Conservation (phyloP, 2,329 filamentous ascomycete species). For the Trichophyton verrucosum region DNA sequence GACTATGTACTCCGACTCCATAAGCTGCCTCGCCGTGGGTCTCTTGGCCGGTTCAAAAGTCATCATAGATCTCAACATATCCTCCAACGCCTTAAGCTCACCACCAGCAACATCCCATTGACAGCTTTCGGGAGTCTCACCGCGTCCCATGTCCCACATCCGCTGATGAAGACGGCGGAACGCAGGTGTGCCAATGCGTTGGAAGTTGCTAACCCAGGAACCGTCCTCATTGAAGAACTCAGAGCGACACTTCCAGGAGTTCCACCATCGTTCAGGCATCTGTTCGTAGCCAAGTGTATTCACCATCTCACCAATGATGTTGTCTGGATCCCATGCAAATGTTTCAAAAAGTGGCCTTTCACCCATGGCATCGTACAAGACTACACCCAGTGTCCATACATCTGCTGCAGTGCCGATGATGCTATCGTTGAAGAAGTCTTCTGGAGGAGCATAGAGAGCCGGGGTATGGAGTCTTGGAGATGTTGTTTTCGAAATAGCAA, state of each 20-base stretch:
- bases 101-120: conserved; percentile 18
- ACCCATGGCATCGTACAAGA: conserved; percentile 15
- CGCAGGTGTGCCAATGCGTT: conserved; percentile 13
- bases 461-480: conserved; percentile 16
- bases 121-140: conserved; percentile 15
- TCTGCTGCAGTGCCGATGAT: conserved; percentile 14
- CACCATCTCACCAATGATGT: conserved; percentile 17
- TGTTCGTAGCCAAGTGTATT: conserved; percentile 14
- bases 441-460: conserved; percentile 15
- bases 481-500: conserved; percentile 14
- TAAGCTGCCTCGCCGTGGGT: conserved; percentile 13
- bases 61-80: conserved; percentile 16
- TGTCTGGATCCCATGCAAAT: conserved; percentile 15
- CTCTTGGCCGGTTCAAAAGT: conserved; percentile 15
- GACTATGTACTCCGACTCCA: conserved; percentile 14
- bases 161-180: conserved; percentile 12
- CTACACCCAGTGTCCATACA: conserved; percentile 16
- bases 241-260: conserved; percentile 13
- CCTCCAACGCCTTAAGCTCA: conserved; percentile 15
- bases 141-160: conserved; percentile 16
- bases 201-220: conserved; percentile 14
- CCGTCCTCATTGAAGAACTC: conserved; percentile 17
- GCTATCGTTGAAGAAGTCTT: conserved; percentile 13
- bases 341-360: conserved; percentile 17
- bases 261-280: conserved; percentile 12